These are phyloP conservation scores for Pleurostoma richardsiae DNA, from an alignment of 2,329 filamentous ascomycete species.

Conservation along the genomic window DNA sequence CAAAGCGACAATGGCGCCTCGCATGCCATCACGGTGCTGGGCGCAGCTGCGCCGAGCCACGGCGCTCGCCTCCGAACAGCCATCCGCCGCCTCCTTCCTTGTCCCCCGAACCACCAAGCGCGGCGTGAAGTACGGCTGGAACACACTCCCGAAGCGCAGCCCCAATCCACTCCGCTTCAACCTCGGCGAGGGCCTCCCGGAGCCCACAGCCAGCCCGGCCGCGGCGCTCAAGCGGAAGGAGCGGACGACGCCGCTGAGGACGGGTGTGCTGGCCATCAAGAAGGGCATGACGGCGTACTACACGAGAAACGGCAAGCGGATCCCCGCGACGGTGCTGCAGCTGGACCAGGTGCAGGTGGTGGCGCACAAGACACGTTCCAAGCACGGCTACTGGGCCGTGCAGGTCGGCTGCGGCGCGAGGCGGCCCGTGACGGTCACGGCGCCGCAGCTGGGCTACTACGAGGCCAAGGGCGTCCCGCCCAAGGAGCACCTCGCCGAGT, in stretches of 20 bases:
- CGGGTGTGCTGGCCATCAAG: constrained; percentile 82
- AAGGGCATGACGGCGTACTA: constrained; percentile 95
- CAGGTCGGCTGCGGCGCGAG: constrained; percentile 79
- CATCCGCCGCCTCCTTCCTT: constrained; percentile 29
- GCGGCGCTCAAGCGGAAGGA: constrained; percentile 56
- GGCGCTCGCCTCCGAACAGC: constrained; percentile 23
- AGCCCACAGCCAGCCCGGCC: constrained; percentile 51
- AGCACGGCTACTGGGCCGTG: constrained; percentile 90
- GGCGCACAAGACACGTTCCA: constrained; percentile 72
- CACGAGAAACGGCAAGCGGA: constrained; percentile 71
- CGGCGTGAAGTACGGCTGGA: constrained; percentile 57
- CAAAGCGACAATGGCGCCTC: constrained; percentile 35
- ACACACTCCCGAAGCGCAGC: constrained; percentile 38
- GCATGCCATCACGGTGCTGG: constrained; percentile 38
- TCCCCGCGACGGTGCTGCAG: constrained; percentile 87
- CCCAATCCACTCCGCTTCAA: constrained; percentile 56
- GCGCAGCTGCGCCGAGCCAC: constrained; percentile 26
- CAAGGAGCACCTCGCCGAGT: constrained; percentile 81
- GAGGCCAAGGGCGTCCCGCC: constrained; percentile 75
- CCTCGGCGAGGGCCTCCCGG: constrained; percentile 51
- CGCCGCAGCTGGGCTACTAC: constrained; percentile 83
- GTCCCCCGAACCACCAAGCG: constrained; percentile 24
- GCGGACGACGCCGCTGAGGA: constrained; percentile 59
- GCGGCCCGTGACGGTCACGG: constrained; percentile 69
- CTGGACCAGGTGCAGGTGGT: constrained; percentile 89